A percentile compares a stretch with the other conserved stretches of the same genome.
These are phyloP conservation scores for Pilasporangium apinafurcum DNA, from an alignment of 352 stramenopile genomes.

Conservation along the genomic window DNA sequence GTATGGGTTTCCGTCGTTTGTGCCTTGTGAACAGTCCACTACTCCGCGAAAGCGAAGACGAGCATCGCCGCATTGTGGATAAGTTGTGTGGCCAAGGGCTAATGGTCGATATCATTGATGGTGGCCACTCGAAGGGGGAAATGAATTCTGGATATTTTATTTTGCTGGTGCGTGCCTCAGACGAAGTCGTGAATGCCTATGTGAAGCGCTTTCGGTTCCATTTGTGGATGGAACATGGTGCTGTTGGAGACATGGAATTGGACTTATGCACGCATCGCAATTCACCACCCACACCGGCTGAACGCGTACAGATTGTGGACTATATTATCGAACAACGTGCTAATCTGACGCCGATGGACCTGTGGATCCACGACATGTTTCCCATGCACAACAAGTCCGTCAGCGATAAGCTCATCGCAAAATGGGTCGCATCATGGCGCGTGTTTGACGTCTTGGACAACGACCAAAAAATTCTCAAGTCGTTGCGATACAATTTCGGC, in stretches of 20 bases:
- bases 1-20: conserved; percentile 55
- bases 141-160: conserved; percentile 82
- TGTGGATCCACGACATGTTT: conserved; percentile 81
- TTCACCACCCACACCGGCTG: conserved; percentile 59
- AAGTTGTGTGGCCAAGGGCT: conserved; percentile 67
- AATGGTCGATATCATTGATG: conserved; percentile 80
- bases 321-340: conserved; percentile 79
- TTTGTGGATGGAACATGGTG: conserved; percentile 76
- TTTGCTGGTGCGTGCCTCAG: conserved; percentile 53
- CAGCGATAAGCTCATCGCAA: conserved; percentile 57
- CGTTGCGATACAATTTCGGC: conserved; percentile 73
- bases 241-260: conserved; percentile 69
- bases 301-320: conserved; percentile 81
- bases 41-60: conserved; percentile 65
- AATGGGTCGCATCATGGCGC: conserved; percentile 60
- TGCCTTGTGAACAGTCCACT: conserved; percentile 45
- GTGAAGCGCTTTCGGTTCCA: conserved; percentile 64
- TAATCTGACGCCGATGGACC: conserved; percentile 41
- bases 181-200: conserved; percentile 52
- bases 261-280: conserved; percentile 53
- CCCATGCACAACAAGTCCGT: conserved; percentile 73
- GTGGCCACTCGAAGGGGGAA: conserved; percentile 69
- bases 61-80: conserved; percentile 75
- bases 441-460: conserved; percentile 41
- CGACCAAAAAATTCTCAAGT: conserved; percentile 58